Evolutionary conservation across 169 alveolate species (phyloP).

Genomic region (Besnoitia besnoiti): DNA sequence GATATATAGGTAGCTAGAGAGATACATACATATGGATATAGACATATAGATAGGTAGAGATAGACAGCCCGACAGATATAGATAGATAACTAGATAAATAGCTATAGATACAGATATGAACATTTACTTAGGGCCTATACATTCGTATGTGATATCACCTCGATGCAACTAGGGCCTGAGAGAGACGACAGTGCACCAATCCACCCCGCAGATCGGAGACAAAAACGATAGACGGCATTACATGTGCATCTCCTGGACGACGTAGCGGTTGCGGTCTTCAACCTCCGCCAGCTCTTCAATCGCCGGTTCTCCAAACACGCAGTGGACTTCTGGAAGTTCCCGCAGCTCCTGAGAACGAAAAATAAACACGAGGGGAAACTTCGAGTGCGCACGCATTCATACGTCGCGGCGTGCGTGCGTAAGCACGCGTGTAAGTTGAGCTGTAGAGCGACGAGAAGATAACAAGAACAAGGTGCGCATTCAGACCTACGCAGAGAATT

Average conservation of each 20-base stretch:
- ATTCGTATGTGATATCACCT: not conserved
- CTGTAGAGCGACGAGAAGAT: no score
- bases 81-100: not conserved
- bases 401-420: no score
- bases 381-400: no score
- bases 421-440: no score
- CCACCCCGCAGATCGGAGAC: no score
- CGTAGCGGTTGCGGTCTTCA: not conserved
- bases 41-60: no score
- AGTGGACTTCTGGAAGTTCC: conserved; percentile 1
- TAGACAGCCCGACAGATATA: not conserved
- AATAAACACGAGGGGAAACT: not conserved
- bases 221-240: not conserved
- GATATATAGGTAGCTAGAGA: conserved; percentile 9
- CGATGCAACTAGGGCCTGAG: not conserved
- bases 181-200: not conserved
- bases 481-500: no score
- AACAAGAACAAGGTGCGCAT: no score
- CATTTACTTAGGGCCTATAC: not conserved
- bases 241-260: conserved; percentile 29
- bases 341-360: not conserved
- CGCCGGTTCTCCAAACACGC: conserved; percentile 44
- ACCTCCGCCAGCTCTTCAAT: conserved; percentile 1
- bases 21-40: not conserved
- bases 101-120: not conserved